Evolutionary conservation across 805 yeast genomes (phyloP).

Genomic region (Teunomyces panamensis): DNA sequence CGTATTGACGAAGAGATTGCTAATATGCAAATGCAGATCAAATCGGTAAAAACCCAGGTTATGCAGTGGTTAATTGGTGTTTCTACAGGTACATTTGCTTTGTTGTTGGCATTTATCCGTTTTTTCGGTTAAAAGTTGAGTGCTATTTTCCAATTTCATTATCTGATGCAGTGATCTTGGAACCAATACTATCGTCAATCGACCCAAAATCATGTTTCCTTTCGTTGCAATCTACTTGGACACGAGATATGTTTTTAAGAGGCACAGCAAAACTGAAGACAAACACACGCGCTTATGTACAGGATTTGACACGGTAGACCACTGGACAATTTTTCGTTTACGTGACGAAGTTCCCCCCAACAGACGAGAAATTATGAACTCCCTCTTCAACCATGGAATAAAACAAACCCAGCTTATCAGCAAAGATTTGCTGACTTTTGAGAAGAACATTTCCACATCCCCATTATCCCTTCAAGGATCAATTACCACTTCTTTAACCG

Average conservation of each 20-base stretch:
- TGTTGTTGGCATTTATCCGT: constrained; percentile 87
- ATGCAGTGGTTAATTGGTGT: constrained; percentile 99
- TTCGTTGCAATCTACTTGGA: not conserved
- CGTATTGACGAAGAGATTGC: constrained; percentile 93
- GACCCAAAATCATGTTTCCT: no score
- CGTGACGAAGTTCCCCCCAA: not conserved
- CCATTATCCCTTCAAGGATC: constrained; percentile 77
- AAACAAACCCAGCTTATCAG: constrained; percentile 76
- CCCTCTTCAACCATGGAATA: constrained; percentile 84
- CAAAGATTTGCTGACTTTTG: constrained; percentile 66
- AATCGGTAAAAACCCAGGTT: constrained; percentile 92
- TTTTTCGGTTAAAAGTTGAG: constrained; percentile 50
- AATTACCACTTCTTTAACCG: constrained; percentile 74
- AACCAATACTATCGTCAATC: no score
- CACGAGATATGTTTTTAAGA: not conserved
- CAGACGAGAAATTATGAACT: constrained; percentile 47
- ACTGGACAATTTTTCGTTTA: constrained; percentile 2
- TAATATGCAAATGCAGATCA: constrained; percentile 93
- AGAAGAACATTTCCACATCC: constrained; percentile 60
- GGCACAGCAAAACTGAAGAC: not conserved
- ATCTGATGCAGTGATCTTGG: no score
- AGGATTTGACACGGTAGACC: not conserved
- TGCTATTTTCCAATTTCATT: not conserved
- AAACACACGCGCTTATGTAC: not conserved
- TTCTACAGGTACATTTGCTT: constrained; percentile 95